Base-by-base conservation (phyloP, 2,329 filamentous ascomycete species). In the Helotiales sp. region DNA sequence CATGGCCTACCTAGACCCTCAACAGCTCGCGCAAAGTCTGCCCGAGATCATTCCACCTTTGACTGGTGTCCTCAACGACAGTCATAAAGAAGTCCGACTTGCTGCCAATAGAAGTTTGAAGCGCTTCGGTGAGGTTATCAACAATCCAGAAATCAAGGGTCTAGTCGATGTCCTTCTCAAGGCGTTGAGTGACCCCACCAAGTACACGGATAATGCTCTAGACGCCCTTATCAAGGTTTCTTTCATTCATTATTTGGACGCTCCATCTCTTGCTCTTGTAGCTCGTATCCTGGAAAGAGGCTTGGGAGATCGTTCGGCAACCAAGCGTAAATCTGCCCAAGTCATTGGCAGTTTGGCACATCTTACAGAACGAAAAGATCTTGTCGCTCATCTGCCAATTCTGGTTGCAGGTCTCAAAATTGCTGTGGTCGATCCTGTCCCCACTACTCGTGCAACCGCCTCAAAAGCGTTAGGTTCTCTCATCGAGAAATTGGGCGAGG, bases 261-360 rank as follows among this genome's bases (percentile, higher is more conserved):
- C 96, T 0, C 96, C 96, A 5, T 99, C 96, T 1, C 84, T 99
- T 74, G 96, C 96, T 22, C 86, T 99, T 62, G 93, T 99, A 70
- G 96, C 96, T 55, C 93, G 96, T 70, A 98, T 99, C 73, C 84
- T 99, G 40, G 94, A 99, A 80, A 92, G 96, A 77, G 96, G 96
- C 67, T 83, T 99, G 47, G 89, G 89, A 64, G 96, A 97, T 77
- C 87, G 96, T 58, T 99, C 96, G 65, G 92, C 91, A 70, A 99
- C 96, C 10, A 99, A 99, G 82, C 89, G 94, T 73, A 99, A 99
- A 81, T 92, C 96, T 62, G 90, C 96, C 1, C 96, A 99, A 77
- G 97, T 99, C 72, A 99, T 99, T 80, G 96, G 96, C 75, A 98
- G 94, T 82, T 84, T 99, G 77, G 96, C 96, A 37, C 96, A 99